Conservation (phyloP, 371 early-diverging fungal genomes). For the Aphelidium insulamus region DNA sequence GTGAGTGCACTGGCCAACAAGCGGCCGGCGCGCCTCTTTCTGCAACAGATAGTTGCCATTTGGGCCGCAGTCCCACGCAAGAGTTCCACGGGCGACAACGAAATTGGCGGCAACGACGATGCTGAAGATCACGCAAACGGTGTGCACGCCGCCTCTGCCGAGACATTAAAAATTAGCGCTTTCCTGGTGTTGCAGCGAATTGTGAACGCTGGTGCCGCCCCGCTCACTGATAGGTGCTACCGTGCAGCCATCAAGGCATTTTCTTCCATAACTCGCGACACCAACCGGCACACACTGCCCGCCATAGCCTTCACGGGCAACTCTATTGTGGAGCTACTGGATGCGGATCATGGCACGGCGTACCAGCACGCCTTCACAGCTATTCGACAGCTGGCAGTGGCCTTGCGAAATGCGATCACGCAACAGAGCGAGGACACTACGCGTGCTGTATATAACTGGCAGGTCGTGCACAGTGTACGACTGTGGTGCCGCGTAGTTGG, state of each 20-base stretch:
- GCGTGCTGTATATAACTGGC: constrained; percentile 71
- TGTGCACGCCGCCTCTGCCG: not conserved
- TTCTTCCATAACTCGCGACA: constrained; percentile 45
- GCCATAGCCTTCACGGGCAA: constrained; percentile 65
- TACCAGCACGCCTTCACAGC: constrained; percentile 82
- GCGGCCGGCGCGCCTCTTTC: no score
- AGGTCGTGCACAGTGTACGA: constrained; percentile 65
- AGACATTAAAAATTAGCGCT: not conserved
- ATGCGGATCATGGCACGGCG: constrained; percentile 38
- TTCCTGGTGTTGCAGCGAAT: constrained; percentile 2
- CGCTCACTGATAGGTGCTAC: constrained; percentile 9
- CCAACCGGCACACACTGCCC: constrained; percentile 54
- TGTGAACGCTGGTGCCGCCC: constrained; percentile 6
- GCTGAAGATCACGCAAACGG: constrained; percentile 5
- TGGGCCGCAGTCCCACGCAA: no score
- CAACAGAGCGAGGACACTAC: constrained; percentile 32
- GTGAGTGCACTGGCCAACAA: constrained; percentile 26
- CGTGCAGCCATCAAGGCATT: constrained; percentile 45
- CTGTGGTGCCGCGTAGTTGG: constrained; percentile 66
- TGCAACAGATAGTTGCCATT: no score
- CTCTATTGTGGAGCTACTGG: constrained; percentile 65
- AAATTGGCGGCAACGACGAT: constrained; percentile 11
- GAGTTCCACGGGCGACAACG: constrained; percentile 33
- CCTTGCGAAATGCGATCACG: constrained; percentile 59
- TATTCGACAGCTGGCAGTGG: constrained; percentile 74